Evolutionary conservation across 2,329 filamentous ascomycete species (phyloP).

Genomic region (Xylaria sp.): DNA sequence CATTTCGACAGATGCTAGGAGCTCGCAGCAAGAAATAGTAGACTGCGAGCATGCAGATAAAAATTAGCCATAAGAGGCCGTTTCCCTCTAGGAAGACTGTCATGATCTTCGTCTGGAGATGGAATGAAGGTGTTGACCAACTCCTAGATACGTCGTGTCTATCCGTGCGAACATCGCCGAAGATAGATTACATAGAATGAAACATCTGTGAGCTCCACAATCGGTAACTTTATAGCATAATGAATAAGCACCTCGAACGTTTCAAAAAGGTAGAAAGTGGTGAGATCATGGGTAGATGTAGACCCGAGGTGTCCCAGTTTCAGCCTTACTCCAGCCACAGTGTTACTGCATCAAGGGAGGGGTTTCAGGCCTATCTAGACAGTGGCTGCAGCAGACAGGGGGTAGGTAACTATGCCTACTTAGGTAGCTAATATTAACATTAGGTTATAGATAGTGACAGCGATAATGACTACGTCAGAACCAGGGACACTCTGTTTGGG

Average conservation of each 20-base stretch:
- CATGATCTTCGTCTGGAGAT: slow-evolving; percentile 8
- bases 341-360: not conserved
- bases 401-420: too few species aligned
- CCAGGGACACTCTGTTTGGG: slow-evolving; percentile 1
- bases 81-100: slow-evolving; percentile 42
- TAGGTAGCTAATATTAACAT: not conserved
- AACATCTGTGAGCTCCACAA: not conserved
- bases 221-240: too few species aligned
- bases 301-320: slow-evolving; percentile 1
- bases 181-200: not conserved
- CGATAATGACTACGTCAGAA: slow-evolving; percentile 16
- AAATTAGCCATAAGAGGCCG: slow-evolving; percentile 35
- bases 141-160: not conserved
- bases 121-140: not conserved
- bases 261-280: slow-evolving; percentile 3
- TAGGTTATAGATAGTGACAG: too few species aligned
- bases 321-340: slow-evolving; percentile 27
- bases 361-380: slow-evolving; percentile 12
- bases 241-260: not conserved
- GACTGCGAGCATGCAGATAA: slow-evolving; percentile 37
- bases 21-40: slow-evolving; percentile 42
- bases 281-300: slow-evolving; percentile 23
- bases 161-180: not conserved
- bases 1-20: slow-evolving; percentile 46
- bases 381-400: slow-evolving; percentile 17